phyloP scores from a whole-genome alignment of 352 stramenopile genomes.

The Pythium volutum region DNA sequence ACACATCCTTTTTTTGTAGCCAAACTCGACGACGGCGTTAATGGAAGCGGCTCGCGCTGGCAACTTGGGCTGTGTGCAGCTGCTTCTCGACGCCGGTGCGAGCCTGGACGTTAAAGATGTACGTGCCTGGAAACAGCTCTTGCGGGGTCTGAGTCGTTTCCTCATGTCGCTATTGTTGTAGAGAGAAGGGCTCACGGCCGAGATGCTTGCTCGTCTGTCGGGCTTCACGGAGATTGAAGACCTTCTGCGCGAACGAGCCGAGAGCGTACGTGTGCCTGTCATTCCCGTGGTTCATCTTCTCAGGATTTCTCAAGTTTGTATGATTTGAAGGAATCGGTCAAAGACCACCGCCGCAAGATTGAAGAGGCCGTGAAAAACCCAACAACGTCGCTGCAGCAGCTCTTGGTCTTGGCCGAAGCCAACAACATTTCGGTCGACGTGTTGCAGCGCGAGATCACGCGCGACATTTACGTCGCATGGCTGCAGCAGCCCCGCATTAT shows the following conservation, averaged over 20 bases:
- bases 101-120: constrained; percentile 77
- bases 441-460: constrained; percentile 73
- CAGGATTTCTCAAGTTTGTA: no score
- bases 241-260: constrained; percentile 70
- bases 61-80: constrained; percentile 71
- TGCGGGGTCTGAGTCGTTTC: no score
- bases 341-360: constrained; percentile 79
- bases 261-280: constrained; percentile 54
- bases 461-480: constrained; percentile 71
- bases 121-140: constrained; percentile 18
- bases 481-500: constrained; percentile 79
- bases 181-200: constrained; percentile 74
- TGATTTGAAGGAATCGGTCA: constrained; percentile 70
- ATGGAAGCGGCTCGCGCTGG: constrained; percentile 84
- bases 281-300: neutral
- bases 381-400: constrained; percentile 57
- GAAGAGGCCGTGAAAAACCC: constrained; percentile 67
- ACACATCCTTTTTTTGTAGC: constrained; percentile 27
- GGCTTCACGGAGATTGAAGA: constrained; percentile 74
- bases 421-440: constrained; percentile 72
- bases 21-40: constrained; percentile 82
- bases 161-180: constrained; percentile 13
- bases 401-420: constrained; percentile 62
- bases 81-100: constrained; percentile 64
- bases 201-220: constrained; percentile 54